Evolutionary conservation across 805 yeast genomes (phyloP), one percentile per base, ranked within the genome.

Genomic region (Yamadazyma ubonensis): DNA sequence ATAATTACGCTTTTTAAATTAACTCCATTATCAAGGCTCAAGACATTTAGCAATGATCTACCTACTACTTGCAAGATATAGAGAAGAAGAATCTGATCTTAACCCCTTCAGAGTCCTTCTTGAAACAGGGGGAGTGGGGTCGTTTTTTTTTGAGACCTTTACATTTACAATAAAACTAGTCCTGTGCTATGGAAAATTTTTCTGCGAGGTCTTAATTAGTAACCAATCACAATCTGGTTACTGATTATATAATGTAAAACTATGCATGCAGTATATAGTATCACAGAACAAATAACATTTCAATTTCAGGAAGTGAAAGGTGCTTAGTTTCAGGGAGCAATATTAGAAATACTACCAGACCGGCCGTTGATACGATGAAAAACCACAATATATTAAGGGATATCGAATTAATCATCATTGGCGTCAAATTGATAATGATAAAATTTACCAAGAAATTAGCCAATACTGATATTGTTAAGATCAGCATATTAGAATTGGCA

Each of bases 401-500:
- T 10, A 32, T 23, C 12, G 18, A 12, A 23, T 10, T n/a, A 12
- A 43, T 15, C 5, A 47, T 19, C 10, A 39, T 15, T 5, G 39
- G 39, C 8, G 45, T 18, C 19, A 42, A 38, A 26, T 35, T 40
- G 6, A 47, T 23, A 6, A 47, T 16, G 6, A 47, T 7, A 29
- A 44, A 44, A 29, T 40, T 47, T 14, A 30, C 26, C 17, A 35
- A 17, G 22, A 40, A 44, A 36, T 47, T 47, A 4, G 37, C 30
- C 14, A 36, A 29, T 10, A 42, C 30, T 5, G 45, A 40, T 10
- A 45, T 11, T 3, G 41, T 35, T 16, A 50, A 21, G 28, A 58
- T 48, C 3, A 51, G 45, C 7, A 44, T 15, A 28, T 55, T 51
- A 31, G 52, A 47, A 32, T 58, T 58, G n/a, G 58, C 52, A 12